Conservation (phyloP, 2,329 filamentous ascomycete genomes). For the Conoideocrella luteorostrata region DNA sequence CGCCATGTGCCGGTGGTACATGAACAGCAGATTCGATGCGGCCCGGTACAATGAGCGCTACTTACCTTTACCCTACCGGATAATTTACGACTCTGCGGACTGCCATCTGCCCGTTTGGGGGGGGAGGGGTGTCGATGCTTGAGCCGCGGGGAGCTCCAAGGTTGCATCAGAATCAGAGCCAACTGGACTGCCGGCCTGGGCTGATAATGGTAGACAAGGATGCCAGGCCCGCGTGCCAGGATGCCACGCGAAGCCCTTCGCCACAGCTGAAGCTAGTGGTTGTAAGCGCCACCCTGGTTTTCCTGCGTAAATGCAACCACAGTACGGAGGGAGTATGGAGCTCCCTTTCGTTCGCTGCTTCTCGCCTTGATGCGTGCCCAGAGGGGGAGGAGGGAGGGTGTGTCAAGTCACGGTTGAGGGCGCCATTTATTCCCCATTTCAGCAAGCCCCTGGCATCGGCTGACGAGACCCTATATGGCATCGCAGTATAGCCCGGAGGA, state of each 20-base stretch:
- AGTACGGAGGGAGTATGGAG: no score
- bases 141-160: neutral
- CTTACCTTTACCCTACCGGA: conserved; percentile 2
- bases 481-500: neutral
- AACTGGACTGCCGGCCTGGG: conserved; percentile 3
- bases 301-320: no score
- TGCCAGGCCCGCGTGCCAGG: neutral
- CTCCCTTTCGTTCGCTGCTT: neutral
- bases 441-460: conserved; percentile 1
- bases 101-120: no score
- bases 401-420: neutral
- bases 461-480: neutral
- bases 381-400: neutral
- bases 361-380: neutral
- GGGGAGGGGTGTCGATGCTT: neutral
- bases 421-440: neutral
- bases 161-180: neutral
- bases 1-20: conserved; percentile 8
- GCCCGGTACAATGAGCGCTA: conserved; percentile 7
- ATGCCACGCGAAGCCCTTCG: conserved; percentile 4
- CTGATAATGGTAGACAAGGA: neutral
- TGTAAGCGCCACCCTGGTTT: neutral
- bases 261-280: conserved; percentile 1
- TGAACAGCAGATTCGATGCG: conserved; percentile 9
- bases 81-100: no score